Evolutionary conservation across 1,284 basidiomycete genomes (phyloP), one percentile per base, ranked within the genome.

Genomic region (Melanopsichium pennsylvanicum): DNA sequence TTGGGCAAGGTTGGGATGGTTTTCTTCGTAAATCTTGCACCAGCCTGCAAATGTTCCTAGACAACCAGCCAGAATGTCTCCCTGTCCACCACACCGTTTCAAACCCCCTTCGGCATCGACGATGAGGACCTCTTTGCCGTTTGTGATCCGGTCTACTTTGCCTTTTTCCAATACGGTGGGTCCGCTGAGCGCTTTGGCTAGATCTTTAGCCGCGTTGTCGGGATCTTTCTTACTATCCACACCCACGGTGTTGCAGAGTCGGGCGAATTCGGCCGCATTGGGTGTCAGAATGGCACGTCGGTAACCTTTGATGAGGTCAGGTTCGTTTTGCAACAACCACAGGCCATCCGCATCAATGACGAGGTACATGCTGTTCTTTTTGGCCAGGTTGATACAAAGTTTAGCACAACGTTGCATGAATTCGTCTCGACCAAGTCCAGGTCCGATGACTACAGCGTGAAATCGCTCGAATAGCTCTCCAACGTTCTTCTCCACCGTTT

Each of bases 121-220:
- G 57, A 86, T 85, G 11, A 92, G 80, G 1, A 87, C 85, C 72
- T 89, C 87, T 44, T 84, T 84, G 4, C 45, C 72, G 26, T 74
- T 66, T n/a, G 72, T 72, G 37, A 81, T 79, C 5, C 75, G 51
- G 41, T 81, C 80, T 8, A 71, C 55, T 0, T 84, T 82, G 5
- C 95, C 96, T 81, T 98, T 98, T 77, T 97, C 87, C n/a, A 97
- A 83, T 36, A 98, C 87, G 0, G 93, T 92, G 1, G 94, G 89
- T 8, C 93, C 93, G 4, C 91, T 90, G 2, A 98, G 84, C 2
- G 85, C 84, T 36, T 84, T 84, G 7, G 93, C 91, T 18, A 97
- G 80, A 27, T 48, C 39, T 34, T 52, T 50, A 2, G 62, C 69
- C 7, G 70, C 74, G 13, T 84, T 49, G 82, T 85, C 44, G 72